Base-by-base conservation (phyloP, 1,284 basidiomycete genomes). In the Rhodofomes roseus region DNA sequence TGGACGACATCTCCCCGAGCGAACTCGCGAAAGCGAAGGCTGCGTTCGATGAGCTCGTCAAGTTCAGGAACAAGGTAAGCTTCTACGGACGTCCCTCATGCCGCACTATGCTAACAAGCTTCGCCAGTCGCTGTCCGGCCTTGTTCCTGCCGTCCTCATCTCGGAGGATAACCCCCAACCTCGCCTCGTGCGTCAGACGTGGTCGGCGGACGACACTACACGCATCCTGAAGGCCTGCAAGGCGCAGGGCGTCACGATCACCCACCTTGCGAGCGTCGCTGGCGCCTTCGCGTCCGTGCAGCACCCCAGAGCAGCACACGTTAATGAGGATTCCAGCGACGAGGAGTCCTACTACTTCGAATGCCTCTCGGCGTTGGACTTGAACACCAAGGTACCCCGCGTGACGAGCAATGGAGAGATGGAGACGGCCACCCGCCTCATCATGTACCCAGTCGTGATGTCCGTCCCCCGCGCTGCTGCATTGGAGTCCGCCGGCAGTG, bases 221-320 rank as follows among this genome's bases (percentile, higher is more conserved):
- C 16, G 25, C 8, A 57, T 57, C 56, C 23, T 57, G 11, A 11
- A 25, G 4, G 56, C 48, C 23, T 57, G 56, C 37, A 51, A 52
- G 14, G 56, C 56, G 5, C 46, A 43, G 6, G 56, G 37, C 27
- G 56, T 57, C 36, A 57, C 56, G 14, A 37, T 57, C 40, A 57
- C 56, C 12, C 48, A 51, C 14, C 48, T 57, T 23, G 36, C 16
- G 11, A 57, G 36, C 27, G 12, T 31, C 25, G 50, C 50, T 12
- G 12, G 29, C 20, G 50, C 50, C 3, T 23, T 51, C 27, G 50
- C 50, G 2, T 34, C 50, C 20, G 50, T 51, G 14, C 31, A 20
- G 4, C n/a, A 22, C 16, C 9, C 14, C 25, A 29, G 16, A 4
- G 31, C 16, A 8, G 27, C 27, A 9, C 18, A 22, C 6, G 18